These are phyloP conservation scores for Bothriochloa decipiens DNA, from an alignment of 176 grass and related monocot species.

Conservation along the genomic window DNA sequence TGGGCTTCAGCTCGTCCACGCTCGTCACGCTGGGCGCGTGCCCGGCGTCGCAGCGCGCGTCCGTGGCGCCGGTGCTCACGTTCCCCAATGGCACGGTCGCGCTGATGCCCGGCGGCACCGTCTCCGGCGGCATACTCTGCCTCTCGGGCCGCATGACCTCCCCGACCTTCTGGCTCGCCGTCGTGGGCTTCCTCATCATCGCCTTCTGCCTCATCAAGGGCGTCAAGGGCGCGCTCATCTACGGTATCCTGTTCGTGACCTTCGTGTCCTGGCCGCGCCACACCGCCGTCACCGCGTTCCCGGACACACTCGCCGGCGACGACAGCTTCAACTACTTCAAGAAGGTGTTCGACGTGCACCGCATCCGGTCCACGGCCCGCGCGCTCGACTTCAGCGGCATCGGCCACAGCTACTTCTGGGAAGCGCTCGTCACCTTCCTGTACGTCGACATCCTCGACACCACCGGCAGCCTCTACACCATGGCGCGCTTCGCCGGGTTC, in stretches of 20 bases:
- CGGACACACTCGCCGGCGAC: slow-evolving; percentile 60
- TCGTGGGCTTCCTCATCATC: slow-evolving; percentile 73
- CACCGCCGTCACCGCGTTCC: slow-evolving; percentile 72
- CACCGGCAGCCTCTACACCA: slow-evolving; percentile 74
- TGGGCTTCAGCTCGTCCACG: slow-evolving; percentile 67
- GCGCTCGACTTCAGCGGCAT: slow-evolving; percentile 68
- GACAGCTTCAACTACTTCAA: slow-evolving; percentile 67
- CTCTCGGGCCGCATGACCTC: slow-evolving; percentile 71
- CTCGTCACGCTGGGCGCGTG: slow-evolving; percentile 77
- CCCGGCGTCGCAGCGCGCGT: slow-evolving; percentile 59
- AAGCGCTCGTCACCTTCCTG: slow-evolving; percentile 83
- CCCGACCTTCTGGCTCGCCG: slow-evolving; percentile 77
- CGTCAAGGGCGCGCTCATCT: slow-evolving; percentile 79
- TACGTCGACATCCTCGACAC: slow-evolving; percentile 92
- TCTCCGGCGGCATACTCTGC: slow-evolving; percentile 64
- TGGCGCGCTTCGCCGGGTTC: slow-evolving; percentile 84
- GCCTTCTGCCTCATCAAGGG: slow-evolving; percentile 76
- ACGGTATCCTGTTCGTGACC: slow-evolving; percentile 80
- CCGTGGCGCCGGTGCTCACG: slow-evolving; percentile 60
- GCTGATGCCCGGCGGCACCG: slow-evolving; percentile 58
- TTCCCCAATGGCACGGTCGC: slow-evolving; percentile 70
- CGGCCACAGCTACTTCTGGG: slow-evolving; percentile 62
- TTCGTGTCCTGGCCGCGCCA: slow-evolving; percentile 72
- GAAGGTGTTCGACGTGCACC: slow-evolving; percentile 73
- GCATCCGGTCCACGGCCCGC: slow-evolving; percentile 64